Evolutionary conservation across 1,139 yeast species (phyloP), one percentile per base, ranked within the genome.

Genomic region (Hansenula sp.): DNA sequence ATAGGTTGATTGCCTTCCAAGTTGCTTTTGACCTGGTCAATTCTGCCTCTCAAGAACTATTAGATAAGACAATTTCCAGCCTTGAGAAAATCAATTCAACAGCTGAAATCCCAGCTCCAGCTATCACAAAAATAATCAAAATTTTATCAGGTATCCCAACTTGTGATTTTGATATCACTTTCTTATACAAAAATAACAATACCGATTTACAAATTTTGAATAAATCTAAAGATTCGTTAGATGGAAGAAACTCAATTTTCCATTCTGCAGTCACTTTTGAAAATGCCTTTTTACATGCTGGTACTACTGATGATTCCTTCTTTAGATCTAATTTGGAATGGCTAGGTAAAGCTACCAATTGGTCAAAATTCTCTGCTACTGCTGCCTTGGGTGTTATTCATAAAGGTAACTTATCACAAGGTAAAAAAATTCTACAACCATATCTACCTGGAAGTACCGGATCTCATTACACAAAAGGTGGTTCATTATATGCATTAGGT

Each of bases 321-420:
- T 87, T 93, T 67, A 77, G 96, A 63, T 79, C 86, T 41, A 93
- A 93, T 61, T 73, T 91, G 56, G 97, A 93, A 59, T 94, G 98
- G 98, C 74, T 93, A 54, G 96, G 96, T 33, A 89, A 90, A 68
- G 98, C 99, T 12, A 84, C 94, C 41, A 91, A 91, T 66, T 93
- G 99, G 99, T 91, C 97, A 9, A 93, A 93, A 62, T 93, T 93
- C 62, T 82, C 96, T 0, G 98, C 99, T 7, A 93, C 99, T 28
- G 99, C 99, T 17, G 97, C 98, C 13, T 73, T 94, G 48, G 99
- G 99, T 62, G 99, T 93, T 30, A 91, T 93, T 56, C 99, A 93
- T 62, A 88, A 86, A 60, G 99, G 99, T 43, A 91, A 93, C 63
- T 75, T 93, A 51, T 79, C 96, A 1, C 96, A 89, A 62, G 99